Evolutionary conservation across 768 basidiomycete species (phyloP), one percentile per base, ranked within the genome.

Genomic region (Leccinum longicurvipes): DNA sequence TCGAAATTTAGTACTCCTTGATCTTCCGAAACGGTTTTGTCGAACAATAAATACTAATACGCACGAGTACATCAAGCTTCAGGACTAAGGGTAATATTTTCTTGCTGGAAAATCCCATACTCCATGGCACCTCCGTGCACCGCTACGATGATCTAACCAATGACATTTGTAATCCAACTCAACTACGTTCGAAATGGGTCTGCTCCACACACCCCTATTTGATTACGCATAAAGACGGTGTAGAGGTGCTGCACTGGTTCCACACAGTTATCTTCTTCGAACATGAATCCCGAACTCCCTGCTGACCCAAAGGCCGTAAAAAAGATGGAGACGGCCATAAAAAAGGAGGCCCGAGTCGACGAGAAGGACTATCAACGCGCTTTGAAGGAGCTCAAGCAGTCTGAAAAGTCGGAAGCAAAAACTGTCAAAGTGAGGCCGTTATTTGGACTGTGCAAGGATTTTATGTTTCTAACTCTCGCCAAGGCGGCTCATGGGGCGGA

Each of bases 341-440:
- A 72, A 4, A 75, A 74, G 50, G 84, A 86, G 60, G 78, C 79
- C 17, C 81, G 79, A 60, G 71, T 74, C 24, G 83, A 84, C 64
- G 74, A 80, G 52, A 75, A 70, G 47, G 69, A 69, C 29, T 66
- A 87, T 60, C 76, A 82, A 65, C 75, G 78, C 46, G 76, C 80
- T 31, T 58, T 83, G 58, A 83, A 82, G 63, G 81, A 84, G 48
- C 71, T 87, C 29, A 69, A 72, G 19, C 71, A 72, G 29, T 74
- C 77, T 8, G 83, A 87, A 65, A 85, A 85, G 73, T 67, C 69
- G 14, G 75, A 81, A 53, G 64, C 72, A 31, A 82, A 82, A 63
- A 77, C 79, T 24, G 71, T 76, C 54, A 85, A 84, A 74, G 83
- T 81, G 27, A 56, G 68, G 47, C 19, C 5, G 7, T 28, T 29